phyloP scores from a whole-genome alignment of 148 eudicot genomes.

The Tetragonia tetragonoides region DNA sequence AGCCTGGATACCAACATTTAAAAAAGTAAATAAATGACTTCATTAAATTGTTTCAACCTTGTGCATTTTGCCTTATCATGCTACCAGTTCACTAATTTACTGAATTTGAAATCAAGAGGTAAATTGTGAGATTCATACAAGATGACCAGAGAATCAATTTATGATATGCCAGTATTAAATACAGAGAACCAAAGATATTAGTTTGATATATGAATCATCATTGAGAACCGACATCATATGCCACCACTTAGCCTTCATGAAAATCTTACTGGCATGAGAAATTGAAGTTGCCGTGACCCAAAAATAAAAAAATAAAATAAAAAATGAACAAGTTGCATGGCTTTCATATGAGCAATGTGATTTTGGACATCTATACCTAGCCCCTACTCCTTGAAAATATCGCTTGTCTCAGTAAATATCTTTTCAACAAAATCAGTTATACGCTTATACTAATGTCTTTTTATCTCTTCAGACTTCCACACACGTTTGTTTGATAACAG shows the following conservation, averaged over 20 bases:
- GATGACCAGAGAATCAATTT: too few species aligned
- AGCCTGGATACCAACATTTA: too few species aligned
- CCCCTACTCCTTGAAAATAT: background rate
- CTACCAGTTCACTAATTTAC: too few species aligned
- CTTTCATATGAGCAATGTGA: background rate
- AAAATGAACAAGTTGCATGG: background rate
- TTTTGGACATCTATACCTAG: background rate
- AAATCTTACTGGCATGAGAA: background rate
- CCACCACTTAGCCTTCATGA: background rate
- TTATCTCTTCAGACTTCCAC: conserved; percentile 69
- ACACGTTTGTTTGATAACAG: conserved; percentile 94
- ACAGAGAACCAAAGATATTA: too few species aligned
- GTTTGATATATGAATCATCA: too few species aligned
- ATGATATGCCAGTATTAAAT: too few species aligned
- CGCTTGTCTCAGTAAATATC: background rate
- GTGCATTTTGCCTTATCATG: background rate
- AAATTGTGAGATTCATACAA: too few species aligned
- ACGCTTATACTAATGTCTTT: conserved; percentile 21
- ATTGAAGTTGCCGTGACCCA: background rate
- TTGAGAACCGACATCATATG: background rate
- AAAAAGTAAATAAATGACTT: too few species aligned
- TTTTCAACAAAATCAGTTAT: conserved; percentile 1
- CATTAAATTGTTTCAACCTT: background rate
- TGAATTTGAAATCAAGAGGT: too few species aligned
- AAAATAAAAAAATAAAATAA: too few species aligned